These are phyloP conservation scores for Amauroascus niger DNA, from an alignment of 2,329 filamentous ascomycete species.

Conservation along the genomic window DNA sequence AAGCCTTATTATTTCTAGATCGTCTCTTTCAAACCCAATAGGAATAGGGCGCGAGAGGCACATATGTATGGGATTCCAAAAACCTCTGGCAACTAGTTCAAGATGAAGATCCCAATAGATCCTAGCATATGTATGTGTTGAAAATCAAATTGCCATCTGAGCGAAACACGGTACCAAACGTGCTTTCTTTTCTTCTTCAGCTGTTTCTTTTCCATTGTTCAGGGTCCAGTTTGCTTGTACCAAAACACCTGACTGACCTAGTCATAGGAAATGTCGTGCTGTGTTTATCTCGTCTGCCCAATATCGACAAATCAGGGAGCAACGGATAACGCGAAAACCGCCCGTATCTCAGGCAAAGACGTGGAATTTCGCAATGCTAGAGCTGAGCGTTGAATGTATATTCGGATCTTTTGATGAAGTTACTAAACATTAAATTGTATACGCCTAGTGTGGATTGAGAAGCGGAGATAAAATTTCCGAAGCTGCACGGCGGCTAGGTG, in stretches of 20 bases:
- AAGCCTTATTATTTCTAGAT: constrained; percentile 13
- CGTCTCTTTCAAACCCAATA: constrained; percentile 5
- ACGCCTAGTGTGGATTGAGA: neutral
- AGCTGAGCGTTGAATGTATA: neutral
- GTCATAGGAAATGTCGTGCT: neutral
- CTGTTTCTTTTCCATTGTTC: too few relatives aligned
- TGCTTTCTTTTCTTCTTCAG: neutral
- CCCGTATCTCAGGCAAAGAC: neutral
- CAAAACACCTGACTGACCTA: neutral
- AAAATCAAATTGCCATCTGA: neutral
- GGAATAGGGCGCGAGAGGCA: neutral
- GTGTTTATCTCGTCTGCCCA: neutral
- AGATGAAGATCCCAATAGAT: constrained; percentile 8
- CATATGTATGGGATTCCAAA: constrained; percentile 7
- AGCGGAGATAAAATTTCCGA: neutral
- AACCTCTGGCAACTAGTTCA: constrained; percentile 4
- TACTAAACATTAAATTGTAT: neutral
- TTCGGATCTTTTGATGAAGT: neutral
- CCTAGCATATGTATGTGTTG: neutral
- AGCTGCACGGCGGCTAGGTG: neutral
- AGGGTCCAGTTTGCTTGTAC: neutral
- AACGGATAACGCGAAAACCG: neutral
- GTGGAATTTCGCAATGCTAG: neutral
- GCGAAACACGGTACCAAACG: neutral
- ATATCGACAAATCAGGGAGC: neutral